phyloP scores from a whole-genome alignment of 2,329 filamentous ascomycete genomes.

The Paracoccidioides brasiliensis region DNA sequence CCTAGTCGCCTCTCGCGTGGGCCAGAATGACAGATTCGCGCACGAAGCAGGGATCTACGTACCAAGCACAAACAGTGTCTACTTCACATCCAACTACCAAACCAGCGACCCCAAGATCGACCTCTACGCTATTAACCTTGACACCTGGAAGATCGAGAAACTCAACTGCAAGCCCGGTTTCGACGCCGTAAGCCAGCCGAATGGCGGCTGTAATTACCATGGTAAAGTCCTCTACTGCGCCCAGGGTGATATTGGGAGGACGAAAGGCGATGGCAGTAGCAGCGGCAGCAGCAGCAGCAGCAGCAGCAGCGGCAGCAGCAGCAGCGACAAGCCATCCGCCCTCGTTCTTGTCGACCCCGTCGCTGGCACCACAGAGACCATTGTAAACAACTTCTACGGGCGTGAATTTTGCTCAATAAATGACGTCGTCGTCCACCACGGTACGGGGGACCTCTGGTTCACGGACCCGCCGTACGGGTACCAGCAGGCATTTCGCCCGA shows the following conservation, averaged over 20 bases:
- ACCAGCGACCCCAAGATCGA: constrained; percentile 14
- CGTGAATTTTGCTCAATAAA: constrained; percentile 28
- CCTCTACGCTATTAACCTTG: constrained; percentile 13
- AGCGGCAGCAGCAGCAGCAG: background rate
- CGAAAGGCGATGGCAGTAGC: background rate
- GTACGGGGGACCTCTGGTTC: constrained; percentile 27
- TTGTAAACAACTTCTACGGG: constrained; percentile 24
- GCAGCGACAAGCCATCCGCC: constrained; percentile 7
- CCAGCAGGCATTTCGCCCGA: constrained; percentile 23
- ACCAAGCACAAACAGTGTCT: constrained; percentile 20
- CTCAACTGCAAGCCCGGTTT: constrained; percentile 10
- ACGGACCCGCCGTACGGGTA: constrained; percentile 28
- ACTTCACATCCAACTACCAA: constrained; percentile 28
- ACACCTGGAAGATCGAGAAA: constrained; percentile 8
- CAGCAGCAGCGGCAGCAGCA: background rate
- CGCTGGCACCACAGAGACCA: constrained; percentile 14
- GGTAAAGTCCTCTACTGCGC: constrained; percentile 31
- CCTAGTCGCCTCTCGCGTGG: constrained; percentile 23
- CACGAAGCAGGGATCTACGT: constrained; percentile 36
- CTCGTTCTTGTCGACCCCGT: constrained; percentile 15
- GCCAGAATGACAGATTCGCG: constrained; percentile 33
- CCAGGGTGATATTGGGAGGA: constrained; percentile 22
- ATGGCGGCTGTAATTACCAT: constrained; percentile 11
- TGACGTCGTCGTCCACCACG: constrained; percentile 25
- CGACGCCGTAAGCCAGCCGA: constrained; percentile 7